Conservation (phyloP, 345 rosid genomes). For the Eutrema japonicum region DNA sequence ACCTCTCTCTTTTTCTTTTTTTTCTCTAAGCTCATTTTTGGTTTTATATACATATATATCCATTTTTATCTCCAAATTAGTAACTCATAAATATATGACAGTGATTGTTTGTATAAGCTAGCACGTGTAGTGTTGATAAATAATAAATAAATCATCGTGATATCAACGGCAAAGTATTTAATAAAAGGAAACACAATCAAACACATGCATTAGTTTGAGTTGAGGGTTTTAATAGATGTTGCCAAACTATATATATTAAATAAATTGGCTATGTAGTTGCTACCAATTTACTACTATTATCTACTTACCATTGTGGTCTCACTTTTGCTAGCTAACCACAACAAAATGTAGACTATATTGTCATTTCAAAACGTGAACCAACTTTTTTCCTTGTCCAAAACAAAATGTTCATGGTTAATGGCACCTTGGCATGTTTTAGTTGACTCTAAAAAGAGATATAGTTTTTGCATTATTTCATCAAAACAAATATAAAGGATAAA, state of each 20-base stretch:
- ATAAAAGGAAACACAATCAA: constrained; percentile 4
- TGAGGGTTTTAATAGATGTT: constrained; percentile 26
- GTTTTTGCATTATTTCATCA: neutral
- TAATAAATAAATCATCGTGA: constrained; percentile 1
- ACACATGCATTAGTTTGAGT: constrained; percentile 27
- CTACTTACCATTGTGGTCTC: constrained; percentile 30
- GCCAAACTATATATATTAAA: constrained; percentile 24
- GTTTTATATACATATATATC: neutral
- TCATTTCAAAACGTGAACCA: neutral
- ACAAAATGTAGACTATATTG: neutral
- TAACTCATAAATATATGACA: neutral
- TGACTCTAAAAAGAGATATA: neutral
- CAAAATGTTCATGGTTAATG: neutral
- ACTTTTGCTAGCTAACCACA: constrained; percentile 18
- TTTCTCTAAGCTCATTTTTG: neutral
- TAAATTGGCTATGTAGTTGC: constrained; percentile 23
- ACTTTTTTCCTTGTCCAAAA: neutral
- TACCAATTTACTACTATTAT: constrained; percentile 11
- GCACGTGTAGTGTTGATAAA: constrained; percentile 21
- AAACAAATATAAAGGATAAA: neutral
- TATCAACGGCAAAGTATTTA: constrained; percentile 14
- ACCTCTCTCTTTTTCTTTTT: constrained; percentile 29
- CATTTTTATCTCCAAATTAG: neutral
- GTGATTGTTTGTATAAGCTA: neutral
- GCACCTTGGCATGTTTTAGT: neutral